These are phyloP conservation scores for Theobroma cacao DNA, from an alignment of 345 rosid genomes.

Conservation along the genomic window DNA sequence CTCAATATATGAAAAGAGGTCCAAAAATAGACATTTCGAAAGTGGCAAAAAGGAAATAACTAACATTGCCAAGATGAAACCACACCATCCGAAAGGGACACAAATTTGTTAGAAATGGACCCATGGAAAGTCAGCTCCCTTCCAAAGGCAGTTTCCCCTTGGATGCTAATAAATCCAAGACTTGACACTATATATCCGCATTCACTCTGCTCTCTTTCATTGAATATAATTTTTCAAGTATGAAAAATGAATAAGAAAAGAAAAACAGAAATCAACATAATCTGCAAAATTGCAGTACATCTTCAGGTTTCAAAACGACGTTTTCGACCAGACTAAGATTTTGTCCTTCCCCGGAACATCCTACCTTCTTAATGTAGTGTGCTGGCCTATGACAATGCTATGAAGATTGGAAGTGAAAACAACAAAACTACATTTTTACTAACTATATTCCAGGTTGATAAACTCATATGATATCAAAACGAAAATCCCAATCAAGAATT, in stretches of 20 bases:
- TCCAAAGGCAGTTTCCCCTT: not conserved
- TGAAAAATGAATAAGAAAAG: no score
- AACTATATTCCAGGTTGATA: not conserved
- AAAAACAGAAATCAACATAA: not conserved
- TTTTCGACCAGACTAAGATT: conserved; percentile 40
- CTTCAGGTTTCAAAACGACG: conserved; percentile 13
- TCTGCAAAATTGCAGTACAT: not conserved
- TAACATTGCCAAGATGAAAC: conserved; percentile 22
- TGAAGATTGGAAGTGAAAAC: not conserved
- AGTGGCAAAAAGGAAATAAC: conserved; percentile 11
- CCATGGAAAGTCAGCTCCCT: not conserved
- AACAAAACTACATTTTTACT: not conserved
- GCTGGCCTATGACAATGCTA: not conserved
- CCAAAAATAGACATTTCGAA: conserved; percentile 38
- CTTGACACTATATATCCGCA: not conserved
- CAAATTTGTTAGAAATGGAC: conserved; percentile 9
- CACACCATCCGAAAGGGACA: conserved; percentile 29
- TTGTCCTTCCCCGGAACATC: conserved; percentile 32
- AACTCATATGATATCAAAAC: not conserved
- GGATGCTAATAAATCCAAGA: conserved; percentile 6
- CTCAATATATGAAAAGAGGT: conserved; percentile 15
- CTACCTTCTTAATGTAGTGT: not conserved
- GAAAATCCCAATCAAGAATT: not conserved
- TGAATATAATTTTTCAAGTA: not conserved
- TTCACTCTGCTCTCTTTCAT: not conserved